Evolutionary conservation across 2,329 filamentous ascomycete species (phyloP).

Genomic region (Penicillium sp.): DNA sequence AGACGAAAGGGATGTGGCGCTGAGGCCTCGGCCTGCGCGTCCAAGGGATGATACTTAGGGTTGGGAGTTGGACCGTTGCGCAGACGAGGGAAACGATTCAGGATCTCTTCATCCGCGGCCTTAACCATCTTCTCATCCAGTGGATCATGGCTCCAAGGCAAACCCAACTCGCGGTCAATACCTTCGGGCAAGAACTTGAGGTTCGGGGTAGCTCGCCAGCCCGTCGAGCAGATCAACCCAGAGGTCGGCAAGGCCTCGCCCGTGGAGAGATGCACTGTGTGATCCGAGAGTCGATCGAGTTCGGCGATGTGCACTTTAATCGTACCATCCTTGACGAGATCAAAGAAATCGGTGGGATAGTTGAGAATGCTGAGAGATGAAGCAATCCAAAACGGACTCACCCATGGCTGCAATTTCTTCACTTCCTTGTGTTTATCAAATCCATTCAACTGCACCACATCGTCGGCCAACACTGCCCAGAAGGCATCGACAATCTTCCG

Average conservation of each 20-base stretch:
- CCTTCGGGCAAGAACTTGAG: constrained; percentile 53
- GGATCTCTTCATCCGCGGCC: constrained; percentile 56
- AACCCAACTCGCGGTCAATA: constrained; percentile 51
- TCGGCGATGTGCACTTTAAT: constrained; percentile 62
- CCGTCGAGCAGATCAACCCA: constrained; percentile 60
- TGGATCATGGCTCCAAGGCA: constrained; percentile 45
- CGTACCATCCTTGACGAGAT: constrained; percentile 57
- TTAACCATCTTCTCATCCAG: constrained; percentile 43
- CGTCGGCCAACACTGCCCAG: constrained; percentile 56
- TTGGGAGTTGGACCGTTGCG: constrained; percentile 43
- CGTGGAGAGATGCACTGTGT: constrained; percentile 53
- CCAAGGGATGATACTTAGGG: constrained; percentile 32
- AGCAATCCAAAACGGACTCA: constrained; percentile 57
- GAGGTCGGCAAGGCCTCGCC: constrained; percentile 53
- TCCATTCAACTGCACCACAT: constrained; percentile 53
- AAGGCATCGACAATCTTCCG: constrained; percentile 55
- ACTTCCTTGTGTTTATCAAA: constrained; percentile 52
- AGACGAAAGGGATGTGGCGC: constrained; percentile 54
- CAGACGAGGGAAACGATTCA: constrained; percentile 56
- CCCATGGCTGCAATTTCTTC: constrained; percentile 52
- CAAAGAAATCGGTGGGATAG: constrained; percentile 62
- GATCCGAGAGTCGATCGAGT: constrained; percentile 53
- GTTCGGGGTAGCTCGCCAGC: constrained; percentile 58
- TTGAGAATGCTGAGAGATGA: constrained; percentile 64
- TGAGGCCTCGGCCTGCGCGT: constrained; percentile 38